Conservation (phyloP, 2,329 filamentous ascomycete genomes). For the Capronia coronata region DNA sequence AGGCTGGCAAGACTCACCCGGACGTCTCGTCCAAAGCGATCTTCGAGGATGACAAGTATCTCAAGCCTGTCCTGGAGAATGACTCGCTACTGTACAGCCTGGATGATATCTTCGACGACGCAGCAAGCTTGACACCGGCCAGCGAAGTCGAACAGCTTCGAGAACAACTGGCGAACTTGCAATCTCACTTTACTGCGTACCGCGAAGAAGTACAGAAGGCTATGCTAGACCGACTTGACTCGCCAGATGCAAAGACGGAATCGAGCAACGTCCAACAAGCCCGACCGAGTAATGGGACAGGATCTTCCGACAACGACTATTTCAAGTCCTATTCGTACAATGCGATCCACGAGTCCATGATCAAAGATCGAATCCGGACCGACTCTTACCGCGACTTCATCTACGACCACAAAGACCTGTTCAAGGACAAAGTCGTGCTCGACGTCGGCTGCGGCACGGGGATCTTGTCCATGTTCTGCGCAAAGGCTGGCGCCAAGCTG, state of each 20-base stretch:
- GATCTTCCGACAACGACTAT: conserved; percentile 48
- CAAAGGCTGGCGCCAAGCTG: conserved; percentile 74
- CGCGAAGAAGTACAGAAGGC: conserved; percentile 60
- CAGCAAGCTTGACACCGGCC: conserved; percentile 33
- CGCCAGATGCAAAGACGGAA: conserved; percentile 30
- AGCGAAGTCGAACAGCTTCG: conserved; percentile 54
- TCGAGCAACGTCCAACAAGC: conserved; percentile 19
- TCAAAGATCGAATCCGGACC: conserved; percentile 82
- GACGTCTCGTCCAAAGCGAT: conserved; percentile 54
- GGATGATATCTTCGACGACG: conserved; percentile 61
- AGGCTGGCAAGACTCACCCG: conserved; percentile 43
- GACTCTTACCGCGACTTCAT: conserved; percentile 93
- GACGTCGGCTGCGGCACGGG: conserved; percentile 83
- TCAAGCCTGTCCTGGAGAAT: conserved; percentile 80
- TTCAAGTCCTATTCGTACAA: conserved; percentile 62
- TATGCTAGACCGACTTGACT: conserved; percentile 58
- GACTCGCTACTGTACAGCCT: conserved; percentile 83
- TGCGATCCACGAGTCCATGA: conserved; percentile 93
- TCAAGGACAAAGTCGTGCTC: conserved; percentile 77
- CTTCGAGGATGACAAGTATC: conserved; percentile 70
- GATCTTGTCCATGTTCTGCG: conserved; percentile 91
- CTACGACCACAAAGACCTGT: conserved; percentile 81
- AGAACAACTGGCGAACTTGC: conserved; percentile 54
- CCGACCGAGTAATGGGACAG: conserved; percentile 40
- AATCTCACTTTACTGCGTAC: conserved; percentile 59